Base-by-base conservation (phyloP, 2,329 filamentous ascomycete genomes). In the Bipolaris cookei region DNA sequence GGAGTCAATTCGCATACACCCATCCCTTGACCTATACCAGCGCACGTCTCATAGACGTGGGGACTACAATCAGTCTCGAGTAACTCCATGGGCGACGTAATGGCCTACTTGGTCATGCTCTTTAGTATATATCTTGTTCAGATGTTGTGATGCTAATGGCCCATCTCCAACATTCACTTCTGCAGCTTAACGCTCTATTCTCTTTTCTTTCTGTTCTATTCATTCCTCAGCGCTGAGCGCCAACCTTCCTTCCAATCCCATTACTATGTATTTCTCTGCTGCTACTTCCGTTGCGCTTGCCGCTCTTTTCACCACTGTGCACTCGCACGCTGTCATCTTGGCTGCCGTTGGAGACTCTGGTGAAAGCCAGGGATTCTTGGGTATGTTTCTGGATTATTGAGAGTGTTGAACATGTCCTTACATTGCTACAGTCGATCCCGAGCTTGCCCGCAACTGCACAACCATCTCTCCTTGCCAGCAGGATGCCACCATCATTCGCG, bases 381-480 rank as follows among this genome's bases (percentile, higher is more conserved):
- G 42, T 44, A 44, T 18, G 25, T 30, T 11, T 30, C n/a, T 30
- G 1, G 5, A 18, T n/a, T 13, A 4, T 3, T 42, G 23, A 11
- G 3, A 8, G 6, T n/a, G 3, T 20, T 13, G 42, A 18, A 2
- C 10, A 11, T 30, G 3, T 28, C 30, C 42, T 44, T 6, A 44
- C 42, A 18, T 30, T 30, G n/a, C 28, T 44, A 16, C 25, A 44
- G 73, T 73, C 16, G 73, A 76, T 50, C 65, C 66, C 52, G 61
- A 58, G 6, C 59, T 76, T 44, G 72, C 74, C n/a, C 68, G 74
- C 30, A 75, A 76, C 48, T 76, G 73, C 59, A 76, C 72, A 0
- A 71, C 66, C 30, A 76, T 76, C 61, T 72, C 65, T 43, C 74
- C 74, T 35, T 76, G 74, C 62, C 74, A 77, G 56, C 74, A 75